phyloP scores from a whole-genome alignment of 2,329 filamentous ascomycete genomes.

The Pseudogymnoascus sp. region DNA sequence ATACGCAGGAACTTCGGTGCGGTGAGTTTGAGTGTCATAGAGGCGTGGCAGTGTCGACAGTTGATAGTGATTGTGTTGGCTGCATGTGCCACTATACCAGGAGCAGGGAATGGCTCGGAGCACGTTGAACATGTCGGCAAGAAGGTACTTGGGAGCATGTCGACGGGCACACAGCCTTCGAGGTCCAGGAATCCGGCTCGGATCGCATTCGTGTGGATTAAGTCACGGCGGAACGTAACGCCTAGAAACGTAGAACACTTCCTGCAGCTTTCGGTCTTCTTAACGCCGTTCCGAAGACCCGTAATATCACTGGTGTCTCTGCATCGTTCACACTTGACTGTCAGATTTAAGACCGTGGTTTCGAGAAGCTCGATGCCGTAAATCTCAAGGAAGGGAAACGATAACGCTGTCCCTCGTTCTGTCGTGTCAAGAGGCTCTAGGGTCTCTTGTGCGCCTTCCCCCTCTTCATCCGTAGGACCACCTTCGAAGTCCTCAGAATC shows the following conservation, averaged over 20 bases:
- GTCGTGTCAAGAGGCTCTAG: not conserved
- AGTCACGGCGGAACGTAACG: slow-evolving; percentile 54
- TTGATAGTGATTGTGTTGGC: slow-evolving; percentile 67
- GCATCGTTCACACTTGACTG: slow-evolving; percentile 71
- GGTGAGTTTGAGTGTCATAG: slow-evolving; percentile 72
- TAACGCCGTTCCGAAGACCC: slow-evolving; percentile 49
- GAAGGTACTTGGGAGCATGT: slow-evolving; percentile 68
- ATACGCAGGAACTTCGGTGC: slow-evolving; percentile 72
- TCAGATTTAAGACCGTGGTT: slow-evolving; percentile 57
- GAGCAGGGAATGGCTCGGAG: slow-evolving; percentile 54
- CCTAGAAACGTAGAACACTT: slow-evolving; percentile 49
- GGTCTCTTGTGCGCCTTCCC: not conserved
- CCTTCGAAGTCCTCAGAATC: slow-evolving; percentile 31
- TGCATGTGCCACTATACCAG: slow-evolving; percentile 62
- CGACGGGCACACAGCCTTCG: slow-evolving; percentile 63
- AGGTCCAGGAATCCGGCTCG: slow-evolving; percentile 73
- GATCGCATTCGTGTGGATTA: slow-evolving; percentile 66
- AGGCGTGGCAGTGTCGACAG: slow-evolving; percentile 70
- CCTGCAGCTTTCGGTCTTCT: slow-evolving; percentile 47
- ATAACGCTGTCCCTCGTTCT: slow-evolving; percentile 70
- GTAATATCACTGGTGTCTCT: slow-evolving; percentile 64
- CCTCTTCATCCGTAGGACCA: slow-evolving; percentile 35
- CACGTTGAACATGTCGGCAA: slow-evolving; percentile 70
- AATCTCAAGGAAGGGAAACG: slow-evolving; percentile 69
- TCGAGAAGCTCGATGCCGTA: slow-evolving; percentile 71